Percentiles rank a stretch among this genome's conserved stretches.
Conservation (phyloP, 1,284 basidiomycete species). For the Malassezia yamatoensis region DNA sequence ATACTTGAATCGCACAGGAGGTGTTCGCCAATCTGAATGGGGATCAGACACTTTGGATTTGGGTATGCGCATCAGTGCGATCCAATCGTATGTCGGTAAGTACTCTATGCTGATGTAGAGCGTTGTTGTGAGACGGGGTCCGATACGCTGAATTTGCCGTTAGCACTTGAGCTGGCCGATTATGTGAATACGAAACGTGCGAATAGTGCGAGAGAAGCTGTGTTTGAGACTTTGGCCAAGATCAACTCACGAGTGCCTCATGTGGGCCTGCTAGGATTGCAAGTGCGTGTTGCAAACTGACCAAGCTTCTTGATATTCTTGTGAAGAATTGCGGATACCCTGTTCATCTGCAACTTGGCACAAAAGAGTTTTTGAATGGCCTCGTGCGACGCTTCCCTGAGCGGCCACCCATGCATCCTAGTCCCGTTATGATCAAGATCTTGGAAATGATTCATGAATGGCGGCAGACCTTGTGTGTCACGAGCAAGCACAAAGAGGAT, state of each 20-base stretch:
- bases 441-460: conserved; percentile 86
- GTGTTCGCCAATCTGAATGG: conserved; percentile 25
- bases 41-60: conserved; percentile 32
- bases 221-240: conserved; percentile 67
- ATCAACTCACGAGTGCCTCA: conserved; percentile 84
- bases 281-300: not conserved
- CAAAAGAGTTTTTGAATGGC: conserved; percentile 97
- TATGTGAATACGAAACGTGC: conserved; percentile 90
- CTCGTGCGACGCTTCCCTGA: conserved; percentile 96
- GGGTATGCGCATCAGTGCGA: conserved; percentile 24
- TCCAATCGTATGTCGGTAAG: conserved; percentile 31
- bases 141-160: conserved; percentile 77
- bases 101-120: conserved; percentile 43
- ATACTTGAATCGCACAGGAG: not conserved
- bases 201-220: conserved; percentile 86
- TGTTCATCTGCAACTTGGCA: conserved; percentile 92
- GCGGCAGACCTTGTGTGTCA: conserved; percentile 85
- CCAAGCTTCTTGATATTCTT: conserved; percentile 71
- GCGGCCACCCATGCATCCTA: conserved; percentile 85
- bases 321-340: conserved; percentile 93
- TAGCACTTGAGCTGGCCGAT: conserved; percentile 86
- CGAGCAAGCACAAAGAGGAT: conserved; percentile 90
- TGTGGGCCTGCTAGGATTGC: conserved; percentile 64
- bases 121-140: conserved; percentile 80
- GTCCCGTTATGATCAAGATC: conserved; percentile 86